These are phyloP conservation scores for Clarireedia hainanense DNA, from an alignment of 2,329 filamentous ascomycete genomes.

Conservation along the genomic window DNA sequence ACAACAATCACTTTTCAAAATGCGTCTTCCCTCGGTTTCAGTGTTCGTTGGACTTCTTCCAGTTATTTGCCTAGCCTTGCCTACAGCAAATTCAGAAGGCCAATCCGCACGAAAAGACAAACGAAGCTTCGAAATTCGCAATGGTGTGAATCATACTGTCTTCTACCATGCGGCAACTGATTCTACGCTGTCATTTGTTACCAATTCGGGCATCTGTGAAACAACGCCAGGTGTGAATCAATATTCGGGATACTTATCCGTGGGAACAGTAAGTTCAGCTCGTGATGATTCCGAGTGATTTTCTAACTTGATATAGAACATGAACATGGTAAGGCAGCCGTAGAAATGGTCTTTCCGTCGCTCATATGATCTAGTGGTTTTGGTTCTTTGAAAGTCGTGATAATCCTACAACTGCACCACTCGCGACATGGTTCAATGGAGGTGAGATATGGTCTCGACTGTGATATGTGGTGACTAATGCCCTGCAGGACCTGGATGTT, in stretches of 20 bases:
- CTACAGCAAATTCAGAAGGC: constrained; percentile 5
- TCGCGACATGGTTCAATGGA: constrained; percentile 39
- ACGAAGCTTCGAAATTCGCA: constrained; percentile 27
- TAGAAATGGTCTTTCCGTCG: background rate
- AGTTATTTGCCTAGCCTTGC: constrained; percentile 9
- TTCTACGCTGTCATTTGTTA: constrained; percentile 39
- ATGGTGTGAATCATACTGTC: constrained; percentile 36
- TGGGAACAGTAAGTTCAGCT: constrained; percentile 28
- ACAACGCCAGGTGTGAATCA: constrained; percentile 42
- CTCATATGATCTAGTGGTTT: constrained; percentile 15
- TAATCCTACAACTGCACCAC: constrained; percentile 37
- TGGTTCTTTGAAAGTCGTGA: constrained; percentile 54
- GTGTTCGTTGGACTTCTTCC: constrained; percentile 12
- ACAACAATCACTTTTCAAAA: background rate
- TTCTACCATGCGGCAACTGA: constrained; percentile 41
- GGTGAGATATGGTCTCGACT: constrained; percentile 13
- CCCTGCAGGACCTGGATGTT: constrained; percentile 34
- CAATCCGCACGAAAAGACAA: constrained; percentile 21
- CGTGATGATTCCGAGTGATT: constrained; percentile 22
- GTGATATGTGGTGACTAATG: background rate
- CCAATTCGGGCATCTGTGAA: constrained; percentile 44
- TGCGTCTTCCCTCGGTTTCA: constrained; percentile 12
- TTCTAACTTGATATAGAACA: constrained; percentile 11
- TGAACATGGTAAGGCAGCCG: constrained; percentile 11
- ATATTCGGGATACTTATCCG: constrained; percentile 43